These are phyloP conservation scores for Lentinula lateritia DNA, from an alignment of 768 basidiomycete genomes.

Conservation along the genomic window DNA sequence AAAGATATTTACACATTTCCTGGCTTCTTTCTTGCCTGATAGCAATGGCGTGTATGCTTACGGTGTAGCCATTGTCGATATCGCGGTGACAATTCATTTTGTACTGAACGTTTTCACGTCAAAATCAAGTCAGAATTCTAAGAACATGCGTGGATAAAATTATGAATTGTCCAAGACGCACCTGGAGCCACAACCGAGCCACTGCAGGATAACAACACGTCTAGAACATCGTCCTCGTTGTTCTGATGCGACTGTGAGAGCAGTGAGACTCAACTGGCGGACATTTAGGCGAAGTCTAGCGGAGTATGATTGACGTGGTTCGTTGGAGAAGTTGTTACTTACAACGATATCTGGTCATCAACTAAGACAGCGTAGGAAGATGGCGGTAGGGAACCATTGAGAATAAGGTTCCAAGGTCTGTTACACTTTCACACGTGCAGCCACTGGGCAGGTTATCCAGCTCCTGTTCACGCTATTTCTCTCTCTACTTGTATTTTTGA, in stretches of 20 bases:
- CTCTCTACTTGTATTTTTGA: background rate
- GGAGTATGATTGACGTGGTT: background rate
- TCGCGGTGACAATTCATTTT: background rate
- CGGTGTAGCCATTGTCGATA: background rate
- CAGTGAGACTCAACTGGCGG: no score
- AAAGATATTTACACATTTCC: background rate
- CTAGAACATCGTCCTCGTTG: no score
- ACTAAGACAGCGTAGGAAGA: background rate
- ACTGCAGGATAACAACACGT: no score
- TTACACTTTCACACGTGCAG: slow-evolving; percentile 2
- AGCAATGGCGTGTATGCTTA: no score
- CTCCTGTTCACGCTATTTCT: background rate
- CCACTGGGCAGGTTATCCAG: background rate
- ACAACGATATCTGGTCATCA: background rate
- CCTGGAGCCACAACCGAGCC: no score
- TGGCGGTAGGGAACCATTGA: background rate
- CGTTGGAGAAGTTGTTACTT: background rate
- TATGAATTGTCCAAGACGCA: no score
- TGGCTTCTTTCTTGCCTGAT: background rate
- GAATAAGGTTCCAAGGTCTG: background rate
- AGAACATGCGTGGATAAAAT: background rate
- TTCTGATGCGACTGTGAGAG: no score
- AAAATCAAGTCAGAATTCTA: background rate
- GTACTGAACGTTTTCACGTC: background rate
- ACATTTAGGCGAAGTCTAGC: background rate